Evolutionary conservation across 257 asterid genomes (phyloP).

Genomic region (Cinchona pubescens): DNA sequence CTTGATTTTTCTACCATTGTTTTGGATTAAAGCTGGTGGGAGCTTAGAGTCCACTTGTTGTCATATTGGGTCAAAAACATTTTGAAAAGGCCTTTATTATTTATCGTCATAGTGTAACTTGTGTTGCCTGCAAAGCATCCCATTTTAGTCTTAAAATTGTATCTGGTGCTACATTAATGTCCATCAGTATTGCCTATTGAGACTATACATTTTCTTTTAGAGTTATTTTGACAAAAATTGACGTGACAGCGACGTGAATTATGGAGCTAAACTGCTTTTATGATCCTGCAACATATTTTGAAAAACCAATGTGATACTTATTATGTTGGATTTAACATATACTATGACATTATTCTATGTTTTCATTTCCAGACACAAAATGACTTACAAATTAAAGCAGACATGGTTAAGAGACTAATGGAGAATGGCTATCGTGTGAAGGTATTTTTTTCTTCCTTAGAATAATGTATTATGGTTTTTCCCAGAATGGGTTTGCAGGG

Average conservation of each 20-base stretch:
- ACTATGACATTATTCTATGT: conserved; percentile 3
- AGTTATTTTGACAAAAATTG: neutral
- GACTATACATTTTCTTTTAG: neutral
- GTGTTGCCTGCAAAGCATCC: neutral
- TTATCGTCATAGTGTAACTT: neutral
- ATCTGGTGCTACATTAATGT: neutral
- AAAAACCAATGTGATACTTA: neutral
- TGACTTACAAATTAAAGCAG: conserved; percentile 81
- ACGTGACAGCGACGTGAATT: neutral
- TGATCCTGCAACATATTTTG: neutral
- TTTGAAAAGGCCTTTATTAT: neutral
- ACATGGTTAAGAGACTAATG: conserved; percentile 66
- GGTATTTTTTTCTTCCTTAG: conserved; percentile 41
- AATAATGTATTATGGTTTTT: neutral
- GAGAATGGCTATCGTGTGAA: conserved; percentile 80
- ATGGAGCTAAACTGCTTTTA: neutral
- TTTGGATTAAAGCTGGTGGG: neutral
- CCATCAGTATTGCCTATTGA: neutral
- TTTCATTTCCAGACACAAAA: conserved; percentile 44
- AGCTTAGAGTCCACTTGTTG: neutral
- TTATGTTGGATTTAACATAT: neutral
- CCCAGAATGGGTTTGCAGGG: neutral
- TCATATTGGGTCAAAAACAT: neutral
- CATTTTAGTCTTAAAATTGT: neutral
- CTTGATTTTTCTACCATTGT: neutral